Conservation (phyloP, 306 rosid genomes). For the Malus asiatica region DNA sequence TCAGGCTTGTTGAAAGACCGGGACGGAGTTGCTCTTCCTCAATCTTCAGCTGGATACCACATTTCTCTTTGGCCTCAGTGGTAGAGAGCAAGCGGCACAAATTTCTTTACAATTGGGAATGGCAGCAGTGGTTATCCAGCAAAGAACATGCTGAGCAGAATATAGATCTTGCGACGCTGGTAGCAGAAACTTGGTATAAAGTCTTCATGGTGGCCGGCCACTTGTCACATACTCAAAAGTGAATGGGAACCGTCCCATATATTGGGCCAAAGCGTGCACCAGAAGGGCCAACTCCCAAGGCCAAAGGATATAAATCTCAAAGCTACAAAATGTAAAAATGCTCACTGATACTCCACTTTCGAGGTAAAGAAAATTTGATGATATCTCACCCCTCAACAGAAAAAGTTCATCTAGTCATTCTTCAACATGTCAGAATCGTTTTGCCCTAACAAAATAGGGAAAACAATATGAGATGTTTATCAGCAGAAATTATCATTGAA, state of each 20-base stretch:
- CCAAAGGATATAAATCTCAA: not conserved
- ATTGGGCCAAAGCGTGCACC: not conserved
- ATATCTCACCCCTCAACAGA: slow-evolving; percentile 28
- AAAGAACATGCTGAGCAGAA: not conserved
- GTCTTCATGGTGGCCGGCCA: not conserved
- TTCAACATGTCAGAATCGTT: slow-evolving; percentile 38
- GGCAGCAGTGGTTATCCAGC: not conserved
- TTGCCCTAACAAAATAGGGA: slow-evolving; percentile 42
- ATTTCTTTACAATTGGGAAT: not conserved
- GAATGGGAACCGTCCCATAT: not conserved
- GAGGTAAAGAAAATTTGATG: not conserved
- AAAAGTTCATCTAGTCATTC: slow-evolving; percentile 30
- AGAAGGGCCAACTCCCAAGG: not conserved
- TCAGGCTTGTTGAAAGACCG: not conserved
- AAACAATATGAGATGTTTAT: slow-evolving; percentile 2
- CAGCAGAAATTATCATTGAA: not conserved
- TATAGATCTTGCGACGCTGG: not conserved
- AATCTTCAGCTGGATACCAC: not conserved
- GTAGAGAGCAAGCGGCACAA: not conserved
- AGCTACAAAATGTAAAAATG: not conserved
- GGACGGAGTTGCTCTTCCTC: not conserved
- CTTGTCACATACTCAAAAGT: not conserved
- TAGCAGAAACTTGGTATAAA: not conserved
- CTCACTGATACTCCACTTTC: not conserved
- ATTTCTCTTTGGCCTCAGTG: not conserved